phyloP scores from a whole-genome alignment of 2,329 filamentous ascomycete genomes.

The Macroventuria anomochaeta region DNA sequence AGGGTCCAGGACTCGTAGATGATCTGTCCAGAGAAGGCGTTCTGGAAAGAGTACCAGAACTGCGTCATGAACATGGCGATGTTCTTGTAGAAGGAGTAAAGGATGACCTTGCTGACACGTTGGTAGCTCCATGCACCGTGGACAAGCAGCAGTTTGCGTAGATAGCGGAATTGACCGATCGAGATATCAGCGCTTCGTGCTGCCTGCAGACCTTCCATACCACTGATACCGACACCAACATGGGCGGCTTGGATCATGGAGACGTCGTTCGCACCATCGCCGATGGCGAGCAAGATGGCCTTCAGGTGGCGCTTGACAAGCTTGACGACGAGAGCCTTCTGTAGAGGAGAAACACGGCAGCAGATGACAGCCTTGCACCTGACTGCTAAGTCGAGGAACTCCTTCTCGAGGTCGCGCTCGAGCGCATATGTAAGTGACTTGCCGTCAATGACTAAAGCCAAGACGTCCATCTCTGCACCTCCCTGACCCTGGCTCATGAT shows the following conservation, averaged over 20 bases:
- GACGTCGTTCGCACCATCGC: slow-evolving; percentile 98
- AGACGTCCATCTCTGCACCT: slow-evolving; percentile 79
- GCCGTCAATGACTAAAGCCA: slow-evolving; percentile 94
- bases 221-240: slow-evolving; percentile 96
- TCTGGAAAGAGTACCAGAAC: slow-evolving; percentile 98
- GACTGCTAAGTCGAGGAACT: slow-evolving; percentile 90
- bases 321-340: slow-evolving; percentile 97
- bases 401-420: slow-evolving; percentile 90
- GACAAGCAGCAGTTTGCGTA: slow-evolving; percentile 91
- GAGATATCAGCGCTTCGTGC: slow-evolving; percentile 94
- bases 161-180: slow-evolving; percentile 93
- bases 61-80: slow-evolving; percentile 98
- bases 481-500: slow-evolving; percentile 82
- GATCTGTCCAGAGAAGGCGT: slow-evolving; percentile 95
- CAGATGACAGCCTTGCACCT: slow-evolving; percentile 99
- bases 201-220: slow-evolving; percentile 94
- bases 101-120: slow-evolving; percentile 92
- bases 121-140: slow-evolving; percentile 98
- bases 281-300: slow-evolving; percentile 90
- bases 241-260: slow-evolving; percentile 99
- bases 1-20: slow-evolving; percentile 99
- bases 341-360: slow-evolving; percentile 91
- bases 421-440: slow-evolving; percentile 93
- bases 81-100: slow-evolving; percentile 99
- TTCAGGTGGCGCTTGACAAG: slow-evolving; percentile 95